Conservation (phyloP, 1,139 yeast genomes). For the Ogataea hybrid region DNA sequence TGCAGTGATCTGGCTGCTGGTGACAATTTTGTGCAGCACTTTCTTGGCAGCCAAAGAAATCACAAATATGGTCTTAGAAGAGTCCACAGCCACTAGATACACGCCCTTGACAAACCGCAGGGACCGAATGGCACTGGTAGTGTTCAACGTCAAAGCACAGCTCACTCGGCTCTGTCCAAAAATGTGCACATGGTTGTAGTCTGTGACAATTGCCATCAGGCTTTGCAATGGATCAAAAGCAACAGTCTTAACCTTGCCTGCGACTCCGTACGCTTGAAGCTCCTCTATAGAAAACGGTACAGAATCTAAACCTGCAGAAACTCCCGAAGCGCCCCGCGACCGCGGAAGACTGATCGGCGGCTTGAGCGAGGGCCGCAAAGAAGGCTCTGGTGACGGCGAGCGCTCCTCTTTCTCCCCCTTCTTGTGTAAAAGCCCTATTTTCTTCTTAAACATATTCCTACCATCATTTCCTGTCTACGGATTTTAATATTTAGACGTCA, state of each 20-base stretch:
- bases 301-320: constrained; percentile 39
- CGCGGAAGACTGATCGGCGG: constrained; percentile 6
- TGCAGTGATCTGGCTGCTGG: constrained; percentile 66
- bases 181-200: constrained; percentile 65
- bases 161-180: constrained; percentile 86
- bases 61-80: constrained; percentile 54
- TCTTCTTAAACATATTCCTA: constrained; percentile 8
- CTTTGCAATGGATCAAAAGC: constrained; percentile 92
- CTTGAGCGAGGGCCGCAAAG: not conserved
- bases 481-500: not conserved
- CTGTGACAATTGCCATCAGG: constrained; percentile 77
- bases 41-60: constrained; percentile 66
- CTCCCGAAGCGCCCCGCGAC: constrained; percentile 28
- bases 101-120: constrained; percentile 75
- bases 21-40: constrained; percentile 51
- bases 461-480: constrained; percentile 1
- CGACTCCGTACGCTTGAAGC: constrained; percentile 53
- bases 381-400: not conserved
- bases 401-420: not conserved
- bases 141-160: constrained; percentile 56
- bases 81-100: constrained; percentile 69
- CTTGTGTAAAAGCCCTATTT: constrained; percentile 1
- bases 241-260: constrained; percentile 57
- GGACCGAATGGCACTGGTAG: constrained; percentile 50
- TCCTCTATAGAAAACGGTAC: constrained; percentile 41